Conservation (phyloP, 257 asterid species). For the Salvia splendens region DNA sequence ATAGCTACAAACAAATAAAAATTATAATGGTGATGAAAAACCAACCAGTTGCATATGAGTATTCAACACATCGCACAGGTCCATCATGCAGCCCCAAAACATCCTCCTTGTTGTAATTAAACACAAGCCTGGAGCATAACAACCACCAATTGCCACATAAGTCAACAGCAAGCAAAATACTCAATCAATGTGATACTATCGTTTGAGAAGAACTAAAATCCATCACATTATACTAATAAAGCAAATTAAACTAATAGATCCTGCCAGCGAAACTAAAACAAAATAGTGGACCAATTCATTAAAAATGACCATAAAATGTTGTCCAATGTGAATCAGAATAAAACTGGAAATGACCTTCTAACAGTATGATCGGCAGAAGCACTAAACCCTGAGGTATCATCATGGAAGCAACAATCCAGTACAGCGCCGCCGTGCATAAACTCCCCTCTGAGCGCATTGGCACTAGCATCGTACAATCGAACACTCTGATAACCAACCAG, state of each 20-base stretch:
- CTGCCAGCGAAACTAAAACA: slow-evolving; percentile 3
- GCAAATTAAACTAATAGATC: neutral
- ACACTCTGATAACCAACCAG: slow-evolving; percentile 48
- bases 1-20: neutral
- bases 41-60: slow-evolving; percentile 79
- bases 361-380: slow-evolving; percentile 82
- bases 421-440: slow-evolving; percentile 84
- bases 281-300: neutral
- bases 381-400: slow-evolving; percentile 86
- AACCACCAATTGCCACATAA: slow-evolving; percentile 11
- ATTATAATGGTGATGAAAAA: slow-evolving; percentile 12
- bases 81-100: slow-evolving; percentile 75
- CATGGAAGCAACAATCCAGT: slow-evolving; percentile 91
- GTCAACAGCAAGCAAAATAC: neutral
- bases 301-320: slow-evolving; percentile 9
- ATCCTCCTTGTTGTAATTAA: slow-evolving; percentile 68
- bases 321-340: neutral
- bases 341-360: slow-evolving; percentile 52
- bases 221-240: neutral
- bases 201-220: neutral
- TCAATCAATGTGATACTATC: neutral
- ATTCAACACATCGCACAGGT: slow-evolving; percentile 81
- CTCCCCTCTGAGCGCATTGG: slow-evolving; percentile 76
- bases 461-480: slow-evolving; percentile 87
- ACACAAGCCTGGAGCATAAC: slow-evolving; percentile 57